Base-by-base conservation (phyloP, 805 yeast genomes). In the Pichia nakasei region DNA sequence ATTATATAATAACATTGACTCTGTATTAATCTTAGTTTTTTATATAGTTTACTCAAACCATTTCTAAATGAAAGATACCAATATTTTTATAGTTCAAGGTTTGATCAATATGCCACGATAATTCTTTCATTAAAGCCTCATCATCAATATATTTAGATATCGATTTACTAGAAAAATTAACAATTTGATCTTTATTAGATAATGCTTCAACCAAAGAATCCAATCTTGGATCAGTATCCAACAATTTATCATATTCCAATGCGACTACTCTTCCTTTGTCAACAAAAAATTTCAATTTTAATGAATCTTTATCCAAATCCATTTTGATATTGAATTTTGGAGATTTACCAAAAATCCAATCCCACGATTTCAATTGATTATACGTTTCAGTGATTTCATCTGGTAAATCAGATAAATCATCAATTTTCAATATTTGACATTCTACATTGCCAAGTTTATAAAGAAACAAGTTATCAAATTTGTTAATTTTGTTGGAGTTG, bases 311-410 rank as follows among this genome's bases (percentile, higher is more conserved):
- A 3, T 53, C 55, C 18, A 83, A 57, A 1, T 55, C 53, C 46
- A 85, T 76, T 24, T 69, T 65, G 46, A 84, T 78, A 35, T 72
- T 67, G 58, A 91, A 93, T 46, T 67, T 70, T 0, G 97, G 96
- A 0, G 96, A 82, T 19, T 71, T 67, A 1, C 87, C 89, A 59
- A 65, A 87, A 32, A 66, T 75, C 95, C 96, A 89, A 2, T 74
- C 66, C 84, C 93, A 82, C 19, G 69, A 60, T 36, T 64, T 55
- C 18, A 86, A 62, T 22, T 69, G 70, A 0, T 61, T 46, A 27
- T 69, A 67, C 0, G 66, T 64, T 3, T 66, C 53, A 2, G 44
- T 24, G 0, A 83, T 65, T 27, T 76, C 77, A 1, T 51, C 18
- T 0, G 68, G 68, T 11, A 65, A 42, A 5, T 54, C 52, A 4